Evolutionary conservation across 1,139 yeast genomes (phyloP).

Genomic region (Hemisphaericaspora lyxosophila): DNA sequence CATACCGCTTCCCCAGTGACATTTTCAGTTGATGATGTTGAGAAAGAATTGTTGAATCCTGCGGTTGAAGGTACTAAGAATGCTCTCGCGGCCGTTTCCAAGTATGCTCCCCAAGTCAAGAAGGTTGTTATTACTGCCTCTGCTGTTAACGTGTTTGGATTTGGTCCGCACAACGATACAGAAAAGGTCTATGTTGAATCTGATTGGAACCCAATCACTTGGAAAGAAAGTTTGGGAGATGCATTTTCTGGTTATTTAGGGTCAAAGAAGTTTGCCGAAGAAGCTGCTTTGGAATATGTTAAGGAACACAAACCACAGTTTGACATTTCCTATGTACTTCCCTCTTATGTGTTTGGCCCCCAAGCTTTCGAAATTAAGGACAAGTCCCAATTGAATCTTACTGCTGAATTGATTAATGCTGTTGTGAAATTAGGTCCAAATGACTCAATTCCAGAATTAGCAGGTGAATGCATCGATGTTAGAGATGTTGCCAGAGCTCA

Average conservation of each 20-base stretch:
- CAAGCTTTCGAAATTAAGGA: slow-evolving; percentile 25
- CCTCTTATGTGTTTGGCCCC: slow-evolving; percentile 49
- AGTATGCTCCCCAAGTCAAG: slow-evolving; percentile 25
- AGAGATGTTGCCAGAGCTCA: slow-evolving; percentile 43
- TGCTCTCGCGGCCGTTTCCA: slow-evolving; percentile 24
- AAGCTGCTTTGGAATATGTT: slow-evolving; percentile 46
- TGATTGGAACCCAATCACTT: slow-evolving; percentile 40
- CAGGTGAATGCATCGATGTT: slow-evolving; percentile 35
- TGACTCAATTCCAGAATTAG: slow-evolving; percentile 15
- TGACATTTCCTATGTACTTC: slow-evolving; percentile 41
- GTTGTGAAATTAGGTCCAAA: slow-evolving; percentile 18
- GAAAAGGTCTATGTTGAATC: slow-evolving; percentile 24
- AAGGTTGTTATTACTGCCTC: slow-evolving; percentile 32
- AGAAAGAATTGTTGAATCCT: slow-evolving; percentile 29
- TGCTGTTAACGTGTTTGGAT: slow-evolving; percentile 22
- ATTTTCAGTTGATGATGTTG: slow-evolving; percentile 23
- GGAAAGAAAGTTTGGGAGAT: slow-evolving; percentile 29
- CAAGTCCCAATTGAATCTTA: slow-evolving; percentile 15
- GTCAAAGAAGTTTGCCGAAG: slow-evolving; percentile 55
- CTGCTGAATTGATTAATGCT: slow-evolving; percentile 17
- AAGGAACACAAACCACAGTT: slow-evolving; percentile 39
- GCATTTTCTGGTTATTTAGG: slow-evolving; percentile 43
- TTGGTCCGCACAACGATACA: slow-evolving; percentile 10
- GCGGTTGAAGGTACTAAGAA: slow-evolving; percentile 33
- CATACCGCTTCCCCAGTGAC: slow-evolving; percentile 43